These are phyloP conservation scores for Psilocybe sp. DNA, from an alignment of 768 basidiomycete genomes.

Conservation along the genomic window DNA sequence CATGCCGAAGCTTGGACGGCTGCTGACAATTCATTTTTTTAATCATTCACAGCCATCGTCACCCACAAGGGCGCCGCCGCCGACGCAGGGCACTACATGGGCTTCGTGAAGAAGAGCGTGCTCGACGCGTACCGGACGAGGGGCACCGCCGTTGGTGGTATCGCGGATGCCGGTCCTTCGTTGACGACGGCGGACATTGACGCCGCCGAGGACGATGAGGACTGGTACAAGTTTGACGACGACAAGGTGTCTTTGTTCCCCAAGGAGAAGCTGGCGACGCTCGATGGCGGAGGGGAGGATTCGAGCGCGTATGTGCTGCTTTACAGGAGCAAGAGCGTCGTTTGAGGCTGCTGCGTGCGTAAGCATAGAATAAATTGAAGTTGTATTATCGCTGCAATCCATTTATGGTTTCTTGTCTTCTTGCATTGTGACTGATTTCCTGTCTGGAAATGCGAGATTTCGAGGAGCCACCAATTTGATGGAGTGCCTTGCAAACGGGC, in stretches of 20 bases:
- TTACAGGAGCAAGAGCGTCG: constrained; percentile 62
- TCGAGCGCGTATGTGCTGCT: constrained; percentile 87
- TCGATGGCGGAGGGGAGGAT: constrained; percentile 93
- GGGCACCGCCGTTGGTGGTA: neutral
- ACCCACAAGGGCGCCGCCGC: constrained; percentile 97
- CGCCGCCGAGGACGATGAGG: constrained; percentile 60
- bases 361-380: too few relatives aligned
- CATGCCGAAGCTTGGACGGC: neutral
- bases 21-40: constrained; percentile 6
- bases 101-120: constrained; percentile 78
- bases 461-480: too few relatives aligned
- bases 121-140: constrained; percentile 44
- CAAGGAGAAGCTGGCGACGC: constrained; percentile 74
- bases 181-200: constrained; percentile 34
- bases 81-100: constrained; percentile 95
- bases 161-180: constrained; percentile 13
- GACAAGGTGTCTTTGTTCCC: constrained; percentile 89
- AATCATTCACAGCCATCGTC: constrained; percentile 86
- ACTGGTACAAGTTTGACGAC: constrained; percentile 97
- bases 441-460: too few relatives aligned
- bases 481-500: too few relatives aligned
- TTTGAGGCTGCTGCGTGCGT: too few relatives aligned
- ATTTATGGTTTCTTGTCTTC: too few relatives aligned
- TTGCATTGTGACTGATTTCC: too few relatives aligned
- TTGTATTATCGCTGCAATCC: too few relatives aligned